Conservation (phyloP, 164 flowering plant species). For the Protea cynaroides region DNA sequence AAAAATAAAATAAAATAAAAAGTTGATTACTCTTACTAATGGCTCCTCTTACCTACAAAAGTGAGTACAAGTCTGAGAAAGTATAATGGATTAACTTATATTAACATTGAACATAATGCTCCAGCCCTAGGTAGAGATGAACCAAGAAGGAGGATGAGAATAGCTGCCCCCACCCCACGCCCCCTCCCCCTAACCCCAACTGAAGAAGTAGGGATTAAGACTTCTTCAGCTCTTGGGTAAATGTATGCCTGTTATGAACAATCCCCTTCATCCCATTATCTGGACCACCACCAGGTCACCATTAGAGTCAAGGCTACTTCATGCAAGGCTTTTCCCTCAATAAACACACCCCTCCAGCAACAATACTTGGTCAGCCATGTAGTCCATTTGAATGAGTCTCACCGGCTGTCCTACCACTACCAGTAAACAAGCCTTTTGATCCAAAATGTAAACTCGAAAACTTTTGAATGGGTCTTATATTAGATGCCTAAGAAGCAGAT, state of each 20-base stretch:
- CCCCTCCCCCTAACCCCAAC: no score
- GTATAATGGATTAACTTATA: neutral
- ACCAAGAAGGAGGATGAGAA: neutral
- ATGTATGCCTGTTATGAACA: neutral
- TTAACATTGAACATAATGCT: no score
- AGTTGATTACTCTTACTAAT: neutral
- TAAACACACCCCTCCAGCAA: neutral
- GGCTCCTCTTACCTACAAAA: neutral
- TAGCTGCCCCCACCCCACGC: no score
- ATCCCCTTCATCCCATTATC: neutral
- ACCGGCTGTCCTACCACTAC: no score
- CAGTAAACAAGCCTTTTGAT: no score
- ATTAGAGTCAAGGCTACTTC: neutral
- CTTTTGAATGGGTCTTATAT: neutral
- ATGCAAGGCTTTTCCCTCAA: neutral
- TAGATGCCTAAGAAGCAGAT: no score
- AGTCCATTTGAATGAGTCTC: no score
- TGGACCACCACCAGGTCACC: neutral
- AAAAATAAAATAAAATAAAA: no score
- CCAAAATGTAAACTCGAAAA: neutral
- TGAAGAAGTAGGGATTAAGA: no score
- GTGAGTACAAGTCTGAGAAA: neutral
- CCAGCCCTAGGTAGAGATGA: no score
- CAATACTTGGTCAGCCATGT: no score
- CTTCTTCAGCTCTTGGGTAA: no score